Conservation (phyloP, 2,329 filamentous ascomycete genomes). For the Alternaria incomplexa region DNA sequence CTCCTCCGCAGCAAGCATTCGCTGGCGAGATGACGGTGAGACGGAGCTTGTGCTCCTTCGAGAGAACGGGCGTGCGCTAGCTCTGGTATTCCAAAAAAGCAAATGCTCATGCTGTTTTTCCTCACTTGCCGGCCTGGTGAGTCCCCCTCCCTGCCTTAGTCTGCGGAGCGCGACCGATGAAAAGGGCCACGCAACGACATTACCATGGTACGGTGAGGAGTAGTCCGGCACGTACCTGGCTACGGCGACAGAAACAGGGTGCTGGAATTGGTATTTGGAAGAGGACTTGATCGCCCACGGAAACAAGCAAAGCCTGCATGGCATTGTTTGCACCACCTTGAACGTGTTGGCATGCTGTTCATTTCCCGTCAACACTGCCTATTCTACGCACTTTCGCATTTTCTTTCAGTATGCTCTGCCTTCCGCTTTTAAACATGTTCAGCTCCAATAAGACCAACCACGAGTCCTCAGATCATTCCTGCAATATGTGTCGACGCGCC, state of each 20-base stretch:
- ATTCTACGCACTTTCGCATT: neutral
- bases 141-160: neutral
- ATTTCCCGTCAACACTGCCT: neutral
- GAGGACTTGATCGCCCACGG: neutral
- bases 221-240: neutral
- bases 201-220: neutral
- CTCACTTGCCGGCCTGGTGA: neutral
- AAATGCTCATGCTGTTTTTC: neutral
- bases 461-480: neutral
- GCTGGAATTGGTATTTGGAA: neutral
- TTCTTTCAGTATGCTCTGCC: neutral
- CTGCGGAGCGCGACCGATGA: neutral
- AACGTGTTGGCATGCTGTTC: neutral
- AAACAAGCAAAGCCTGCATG: conserved; percentile 1
- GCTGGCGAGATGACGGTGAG: neutral
- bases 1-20: neutral
- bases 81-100: neutral
- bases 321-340: neutral
- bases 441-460: neutral
- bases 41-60: neutral
- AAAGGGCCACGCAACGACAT: neutral
- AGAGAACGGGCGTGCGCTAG: neutral
- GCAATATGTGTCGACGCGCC: neutral
- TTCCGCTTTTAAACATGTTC: neutral
- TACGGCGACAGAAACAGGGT: neutral